Percentiles rank a stretch among this genome's conserved stretches.
Conservation (phyloP, 179 eudicot species). For the Drosera spatulata region DNA sequence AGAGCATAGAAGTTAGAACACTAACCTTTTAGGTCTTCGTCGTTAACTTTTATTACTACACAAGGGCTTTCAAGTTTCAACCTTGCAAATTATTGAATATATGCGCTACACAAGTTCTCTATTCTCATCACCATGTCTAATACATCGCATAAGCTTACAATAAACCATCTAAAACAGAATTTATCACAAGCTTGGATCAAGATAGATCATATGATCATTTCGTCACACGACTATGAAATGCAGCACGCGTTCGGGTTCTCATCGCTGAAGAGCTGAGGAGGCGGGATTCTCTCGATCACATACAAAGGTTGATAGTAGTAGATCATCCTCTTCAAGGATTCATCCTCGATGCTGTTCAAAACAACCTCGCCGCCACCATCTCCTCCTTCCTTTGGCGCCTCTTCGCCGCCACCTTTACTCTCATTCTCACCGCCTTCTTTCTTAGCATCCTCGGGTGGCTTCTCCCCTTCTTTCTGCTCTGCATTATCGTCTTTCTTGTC, state of each 20-base stretch:
- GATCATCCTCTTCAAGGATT: slow-evolving; percentile 35
- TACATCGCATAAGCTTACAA: not conserved
- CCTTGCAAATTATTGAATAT: too few species aligned
- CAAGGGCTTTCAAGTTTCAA: too few species aligned
- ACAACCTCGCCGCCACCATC: not conserved
- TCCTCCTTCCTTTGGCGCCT: not conserved
- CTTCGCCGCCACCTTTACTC: not conserved
- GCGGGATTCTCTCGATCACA: slow-evolving; percentile 49
- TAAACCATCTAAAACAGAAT: not conserved
- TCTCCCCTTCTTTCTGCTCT: slow-evolving; percentile 14
- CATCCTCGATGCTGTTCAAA: not conserved
- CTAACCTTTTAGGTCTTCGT: too few species aligned
- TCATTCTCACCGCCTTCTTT: not conserved
- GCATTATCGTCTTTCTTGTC: slow-evolving; percentile 15
- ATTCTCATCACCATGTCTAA: not conserved
- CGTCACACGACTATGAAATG: slow-evolving; percentile 43
- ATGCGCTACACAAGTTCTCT: not conserved
- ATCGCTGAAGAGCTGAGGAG: slow-evolving; percentile 68
- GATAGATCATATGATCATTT: not conserved
- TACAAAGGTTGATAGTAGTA: slow-evolving; percentile 40
- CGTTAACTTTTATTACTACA: too few species aligned
- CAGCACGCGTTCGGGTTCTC: slow-evolving; percentile 69
- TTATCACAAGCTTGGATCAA: not conserved
- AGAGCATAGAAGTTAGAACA: too few species aligned
- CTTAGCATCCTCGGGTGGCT: slow-evolving; percentile 2